Evolutionary conservation across 306 rosid genomes (phyloP).

Genomic region (Chamaecrista fasciculata): DNA sequence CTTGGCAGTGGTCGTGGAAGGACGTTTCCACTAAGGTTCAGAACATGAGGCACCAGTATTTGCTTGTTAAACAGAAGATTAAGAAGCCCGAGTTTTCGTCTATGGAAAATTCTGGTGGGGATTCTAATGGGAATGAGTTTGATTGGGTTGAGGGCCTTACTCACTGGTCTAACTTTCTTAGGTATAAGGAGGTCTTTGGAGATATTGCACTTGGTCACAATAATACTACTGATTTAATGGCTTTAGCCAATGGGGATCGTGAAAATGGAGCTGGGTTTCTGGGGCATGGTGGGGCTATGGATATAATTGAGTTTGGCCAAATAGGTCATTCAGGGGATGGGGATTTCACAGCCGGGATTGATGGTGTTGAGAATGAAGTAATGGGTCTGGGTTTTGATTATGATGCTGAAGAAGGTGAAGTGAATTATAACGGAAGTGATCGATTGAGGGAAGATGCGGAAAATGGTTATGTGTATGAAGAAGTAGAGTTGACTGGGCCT

Average conservation of each 20-base stretch:
- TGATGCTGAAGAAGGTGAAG: slow-evolving; percentile 75
- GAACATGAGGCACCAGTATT: slow-evolving; percentile 96
- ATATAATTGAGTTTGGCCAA: slow-evolving; percentile 70
- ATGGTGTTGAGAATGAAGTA: slow-evolving; percentile 82
- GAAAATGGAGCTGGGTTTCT: slow-evolving; percentile 55
- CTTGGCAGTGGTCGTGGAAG: slow-evolving; percentile 99
- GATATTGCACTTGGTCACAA: slow-evolving; percentile 56
- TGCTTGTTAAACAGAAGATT: slow-evolving; percentile 93
- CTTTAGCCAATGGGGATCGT: slow-evolving; percentile 37
- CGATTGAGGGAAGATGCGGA: slow-evolving; percentile 64
- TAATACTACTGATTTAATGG: slow-evolving; percentile 54
- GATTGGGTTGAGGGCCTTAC: slow-evolving; percentile 89
- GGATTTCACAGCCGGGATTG: slow-evolving; percentile 66
- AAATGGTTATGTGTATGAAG: slow-evolving; percentile 68
- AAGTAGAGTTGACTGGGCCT: slow-evolving; percentile 58
- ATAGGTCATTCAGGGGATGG: slow-evolving; percentile 76
- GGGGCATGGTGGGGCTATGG: slow-evolving; percentile 55
- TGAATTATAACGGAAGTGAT: slow-evolving; percentile 63
- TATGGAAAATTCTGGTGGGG: slow-evolving; percentile 41
- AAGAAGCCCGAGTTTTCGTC: slow-evolving; percentile 61
- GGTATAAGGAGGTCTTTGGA: slow-evolving; percentile 92
- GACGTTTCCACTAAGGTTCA: slow-evolving; percentile 97
- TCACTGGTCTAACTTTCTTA: slow-evolving; percentile 90
- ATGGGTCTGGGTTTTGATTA: slow-evolving; percentile 81
- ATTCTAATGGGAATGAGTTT: slow-evolving; percentile 62